Evolutionary conservation across 2,329 filamentous ascomycete genomes (phyloP).

Genomic region (Zymoseptoria pseudotritici): DNA sequence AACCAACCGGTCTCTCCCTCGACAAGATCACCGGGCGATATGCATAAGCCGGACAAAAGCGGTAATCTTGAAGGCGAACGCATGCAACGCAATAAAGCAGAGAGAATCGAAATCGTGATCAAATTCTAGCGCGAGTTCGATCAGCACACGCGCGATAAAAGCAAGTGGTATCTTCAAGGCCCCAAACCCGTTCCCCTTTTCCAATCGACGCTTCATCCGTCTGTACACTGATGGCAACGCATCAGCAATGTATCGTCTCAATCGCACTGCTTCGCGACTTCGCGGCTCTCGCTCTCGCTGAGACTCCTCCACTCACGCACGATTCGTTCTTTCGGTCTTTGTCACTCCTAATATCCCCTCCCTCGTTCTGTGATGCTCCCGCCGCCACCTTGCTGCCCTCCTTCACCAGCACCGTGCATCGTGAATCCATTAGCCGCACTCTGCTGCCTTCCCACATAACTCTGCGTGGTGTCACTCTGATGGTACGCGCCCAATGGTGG

Average conservation of each 20-base stretch:
- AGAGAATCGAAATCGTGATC: background rate
- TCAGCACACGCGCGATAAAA: background rate
- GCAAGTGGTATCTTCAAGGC: background rate
- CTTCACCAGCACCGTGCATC: conserved; percentile 36
- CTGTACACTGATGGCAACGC: too few relatives aligned
- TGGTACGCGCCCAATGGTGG: conserved; percentile 24
- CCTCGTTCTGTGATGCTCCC: conserved; percentile 11
- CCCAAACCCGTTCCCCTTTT: background rate
- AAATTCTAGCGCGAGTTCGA: background rate
- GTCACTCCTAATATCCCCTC: background rate
- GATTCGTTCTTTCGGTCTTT: too few relatives aligned
- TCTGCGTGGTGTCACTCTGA: conserved; percentile 30
- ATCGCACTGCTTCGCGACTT: too few relatives aligned
- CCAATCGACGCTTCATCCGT: background rate
- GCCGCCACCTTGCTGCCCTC: conserved; percentile 7
- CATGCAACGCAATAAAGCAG: background rate
- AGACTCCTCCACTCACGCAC: background rate
- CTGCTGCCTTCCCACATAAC: conserved; percentile 38
- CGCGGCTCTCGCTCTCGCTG: background rate
- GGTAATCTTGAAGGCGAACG: too few relatives aligned
- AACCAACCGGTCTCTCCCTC: too few relatives aligned
- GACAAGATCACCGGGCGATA: too few relatives aligned
- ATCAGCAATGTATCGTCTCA: too few relatives aligned
- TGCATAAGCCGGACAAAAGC: too few relatives aligned
- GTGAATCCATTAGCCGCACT: conserved; percentile 38